Evolutionary conservation across 2,329 filamentous ascomycete genomes (phyloP).

Genomic region (Ascochyta koolunga): DNA sequence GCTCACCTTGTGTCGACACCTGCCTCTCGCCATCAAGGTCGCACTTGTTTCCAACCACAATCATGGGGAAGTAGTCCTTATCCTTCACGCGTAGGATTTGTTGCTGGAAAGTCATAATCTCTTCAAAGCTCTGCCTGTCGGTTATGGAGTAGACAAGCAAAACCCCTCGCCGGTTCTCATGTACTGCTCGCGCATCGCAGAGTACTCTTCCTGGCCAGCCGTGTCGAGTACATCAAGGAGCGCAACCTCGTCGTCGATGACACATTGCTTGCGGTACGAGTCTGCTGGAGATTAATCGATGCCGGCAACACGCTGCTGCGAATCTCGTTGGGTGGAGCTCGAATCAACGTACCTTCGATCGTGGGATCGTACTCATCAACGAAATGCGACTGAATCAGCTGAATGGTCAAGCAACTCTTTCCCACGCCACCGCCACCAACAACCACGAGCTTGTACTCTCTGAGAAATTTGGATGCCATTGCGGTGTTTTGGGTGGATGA

Average conservation of each 20-base stretch:
- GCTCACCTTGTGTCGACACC: constrained; percentile 86
- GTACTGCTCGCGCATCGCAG: constrained; percentile 99
- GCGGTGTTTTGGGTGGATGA: constrained; percentile 17
- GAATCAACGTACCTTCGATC: constrained; percentile 78
- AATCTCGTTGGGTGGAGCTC: not conserved
- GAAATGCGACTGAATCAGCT: constrained; percentile 82
- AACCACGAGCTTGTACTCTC: constrained; percentile 72
- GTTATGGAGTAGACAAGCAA: constrained; percentile 98
- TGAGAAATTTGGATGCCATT: constrained; percentile 53
- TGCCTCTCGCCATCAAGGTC: constrained; percentile 93
- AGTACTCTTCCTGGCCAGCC: constrained; percentile 98
- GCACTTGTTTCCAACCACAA: constrained; percentile 98
- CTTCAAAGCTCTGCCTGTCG: constrained; percentile 94
- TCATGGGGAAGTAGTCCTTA: constrained; percentile 99
- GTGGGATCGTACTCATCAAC: constrained; percentile 99
- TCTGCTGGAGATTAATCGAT: constrained; percentile 61
- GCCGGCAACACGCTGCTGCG: not conserved
- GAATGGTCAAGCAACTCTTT: constrained; percentile 98
- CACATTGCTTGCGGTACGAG: constrained; percentile 99
- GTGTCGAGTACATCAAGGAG: constrained; percentile 98
- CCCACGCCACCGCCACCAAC: constrained; percentile 98
- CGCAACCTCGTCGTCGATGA: constrained; percentile 97
- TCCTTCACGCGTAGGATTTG: constrained; percentile 98
- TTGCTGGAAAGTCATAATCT: constrained; percentile 98
- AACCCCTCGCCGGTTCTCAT: constrained; percentile 99